Base-by-base conservation (phyloP, 495 filamentous ascomycete genomes). In the Mytilinidion resinicola region DNA sequence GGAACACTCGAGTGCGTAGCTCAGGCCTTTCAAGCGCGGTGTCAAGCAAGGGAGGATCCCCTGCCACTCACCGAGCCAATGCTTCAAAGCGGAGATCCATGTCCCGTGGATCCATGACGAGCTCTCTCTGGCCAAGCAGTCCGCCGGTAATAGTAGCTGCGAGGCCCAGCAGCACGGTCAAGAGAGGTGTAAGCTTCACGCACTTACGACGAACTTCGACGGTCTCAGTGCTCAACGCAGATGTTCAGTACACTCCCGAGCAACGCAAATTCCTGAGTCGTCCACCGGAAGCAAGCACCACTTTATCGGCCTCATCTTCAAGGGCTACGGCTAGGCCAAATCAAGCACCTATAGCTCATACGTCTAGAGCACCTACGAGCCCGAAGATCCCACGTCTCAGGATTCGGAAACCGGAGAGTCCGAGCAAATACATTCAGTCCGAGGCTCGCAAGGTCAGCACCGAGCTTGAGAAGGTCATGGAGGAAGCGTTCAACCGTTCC, bases 401-500 rank as follows among this genome's bases (percentile, higher is more conserved):
- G 30, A 61, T 71, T 17, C 73, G 72, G 11, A 82, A 74, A 53
- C 57, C 74, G 4, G 68, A 74, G 3, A 75, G 72, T 19, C 70
- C 70, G 1, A 77, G 74, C 35, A 73, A 80, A 21, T 72, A 77
- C n/a, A 83, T 82, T 72, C 78, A 72, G 52, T 82, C 79, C 44
- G 84, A 86, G 54, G 78, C 82, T 25, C 73, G 84, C 9, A 81
- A 85, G 61, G 80, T 84, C n/a, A 87, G 84, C 20, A 76, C 77
- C 25, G 84, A 87, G 59, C 77, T 87, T 15, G 80, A 81, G 56
- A 80, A 82, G 60, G 80, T 85, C n/a, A 85, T 83, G 61, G 84
- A 87, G 59, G 89, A 90, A 61, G 90, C 90, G 0, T 96, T 96
- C 72, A 90, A 89, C 62, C 80, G 84, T 21, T 84, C 81, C 36